Evolutionary conservation across 2,329 filamentous ascomycete species (phyloP).

Genomic region (Ophiosphaerella korrae): DNA sequence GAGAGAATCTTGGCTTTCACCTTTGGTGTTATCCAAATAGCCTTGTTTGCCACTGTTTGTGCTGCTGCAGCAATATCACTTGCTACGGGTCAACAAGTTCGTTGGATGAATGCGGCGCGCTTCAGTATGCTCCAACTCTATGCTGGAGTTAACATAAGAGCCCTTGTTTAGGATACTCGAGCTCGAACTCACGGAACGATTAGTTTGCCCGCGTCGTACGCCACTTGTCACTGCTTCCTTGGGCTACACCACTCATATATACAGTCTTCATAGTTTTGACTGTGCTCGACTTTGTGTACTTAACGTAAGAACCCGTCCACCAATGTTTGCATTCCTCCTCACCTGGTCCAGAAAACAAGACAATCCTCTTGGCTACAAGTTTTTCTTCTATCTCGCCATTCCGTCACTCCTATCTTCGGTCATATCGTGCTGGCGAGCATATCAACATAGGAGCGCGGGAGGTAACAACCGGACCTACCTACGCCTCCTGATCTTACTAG

Average conservation of each 20-base stretch:
- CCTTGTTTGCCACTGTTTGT: constrained; percentile 8
- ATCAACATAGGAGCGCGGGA: background rate
- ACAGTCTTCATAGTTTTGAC: background rate
- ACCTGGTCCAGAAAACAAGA: background rate
- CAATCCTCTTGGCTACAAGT: constrained; percentile 1
- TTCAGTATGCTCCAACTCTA: constrained; percentile 8
- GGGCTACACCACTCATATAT: background rate
- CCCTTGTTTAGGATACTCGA: background rate
- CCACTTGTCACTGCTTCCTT: background rate
- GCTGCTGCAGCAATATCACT: constrained; percentile 3
- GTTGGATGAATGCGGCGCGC: constrained; percentile 7
- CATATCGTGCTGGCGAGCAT: constrained; percentile 1
- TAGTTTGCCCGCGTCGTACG: constrained; percentile 1
- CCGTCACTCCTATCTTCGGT: constrained; percentile 5
- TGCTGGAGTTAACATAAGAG: background rate
- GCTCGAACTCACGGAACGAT: background rate
- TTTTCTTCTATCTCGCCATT: constrained; percentile 2
- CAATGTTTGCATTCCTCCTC: background rate
- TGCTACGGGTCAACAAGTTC: constrained; percentile 1
- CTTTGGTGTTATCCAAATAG: constrained; percentile 5
- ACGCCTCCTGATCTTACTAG: constrained; percentile 1
- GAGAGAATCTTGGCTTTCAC: constrained; percentile 4
- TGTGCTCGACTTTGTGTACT: background rate
- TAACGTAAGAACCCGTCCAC: background rate
- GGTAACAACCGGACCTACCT: background rate